These are phyloP conservation scores for Tilletia caries DNA, from an alignment of 1,284 basidiomycete species.

Conservation along the genomic window DNA sequence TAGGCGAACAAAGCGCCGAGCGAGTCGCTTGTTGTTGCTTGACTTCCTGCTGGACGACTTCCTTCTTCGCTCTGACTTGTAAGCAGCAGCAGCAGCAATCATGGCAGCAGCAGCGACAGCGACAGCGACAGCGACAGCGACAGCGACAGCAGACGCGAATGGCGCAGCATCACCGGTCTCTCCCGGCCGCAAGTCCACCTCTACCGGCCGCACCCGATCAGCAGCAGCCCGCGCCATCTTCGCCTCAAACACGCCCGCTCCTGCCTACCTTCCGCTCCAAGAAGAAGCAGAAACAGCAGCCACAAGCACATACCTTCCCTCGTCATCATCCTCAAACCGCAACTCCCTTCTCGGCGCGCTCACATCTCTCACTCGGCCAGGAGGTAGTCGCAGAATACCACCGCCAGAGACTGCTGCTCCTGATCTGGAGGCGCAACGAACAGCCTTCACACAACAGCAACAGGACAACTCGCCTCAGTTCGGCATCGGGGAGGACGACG, in stretches of 20 bases:
- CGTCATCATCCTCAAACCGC: too few species aligned
- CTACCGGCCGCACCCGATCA: background rate
- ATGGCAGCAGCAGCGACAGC: background rate
- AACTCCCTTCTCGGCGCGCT: background rate
- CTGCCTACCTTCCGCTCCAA: background rate
- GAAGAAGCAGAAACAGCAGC: background rate
- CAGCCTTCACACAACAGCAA: background rate
- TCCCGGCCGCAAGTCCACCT: background rate
- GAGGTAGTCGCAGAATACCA: too few species aligned
- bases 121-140: background rate
- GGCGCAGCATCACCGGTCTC: background rate
- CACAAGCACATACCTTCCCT: too few species aligned
- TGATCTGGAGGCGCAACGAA: background rate
- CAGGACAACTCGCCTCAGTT: background rate
- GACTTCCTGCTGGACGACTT: too few species aligned
- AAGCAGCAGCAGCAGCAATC: too few species aligned
- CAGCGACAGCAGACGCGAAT: background rate
- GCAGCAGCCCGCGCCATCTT: conserved; percentile 8
- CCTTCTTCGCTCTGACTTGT: too few species aligned
- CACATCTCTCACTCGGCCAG: background rate
- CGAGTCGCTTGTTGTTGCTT: background rate
- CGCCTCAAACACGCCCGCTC: background rate
- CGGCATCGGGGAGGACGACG: background rate
- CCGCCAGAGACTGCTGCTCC: background rate
- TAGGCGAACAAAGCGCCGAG: background rate